Base-by-base conservation (phyloP, 768 basidiomycete species). In the Multifurca ochricompacta region DNA sequence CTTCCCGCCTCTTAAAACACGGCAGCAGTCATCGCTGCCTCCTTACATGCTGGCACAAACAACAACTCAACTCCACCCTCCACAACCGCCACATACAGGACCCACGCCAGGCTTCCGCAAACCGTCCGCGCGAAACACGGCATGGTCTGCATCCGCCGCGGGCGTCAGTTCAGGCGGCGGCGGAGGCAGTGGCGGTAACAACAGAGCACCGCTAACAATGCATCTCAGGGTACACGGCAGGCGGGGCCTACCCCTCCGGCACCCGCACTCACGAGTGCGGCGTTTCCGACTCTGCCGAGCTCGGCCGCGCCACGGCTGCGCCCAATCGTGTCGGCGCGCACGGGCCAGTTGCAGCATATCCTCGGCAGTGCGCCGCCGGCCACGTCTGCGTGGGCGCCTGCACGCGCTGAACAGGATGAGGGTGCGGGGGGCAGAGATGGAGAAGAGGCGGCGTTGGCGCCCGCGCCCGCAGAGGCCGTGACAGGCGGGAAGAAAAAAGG, bases 201-300 rank as follows among this genome's bases (percentile, higher is more conserved):
- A 18, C 36, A 32, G 21, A 19, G 35, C 51, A 44, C 51, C 61
- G 6, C 32, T 40, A 37, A 27, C 35, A 35, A 8, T 21, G 46
- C 14, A 40, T 54, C 14, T 53, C 51, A 10, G 49, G 51, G 35
- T 10, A 19, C 36, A 9, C n/a, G 42, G 3, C 51, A 27, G 48
- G 46, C 31, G 37, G 35, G 44, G 18, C 36, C 49, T 6, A 30
- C 43, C 6, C 70, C 73, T 5, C 78, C 65, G 0, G 59, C 58
- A 3, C 68, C 82, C 9, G 70, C 73, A 53, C 68, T 84, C 45
- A 81, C 79, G 5, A 72, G 67, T 37, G 57, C 78, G 0, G 72
- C 80, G 35, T 92, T 92, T 69, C 89, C 89, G 0, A 81, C 81
- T 58, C 69, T 92, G 7, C 87, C 87, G 0, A 66, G 75, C 19